Evolutionary conservation across 2,329 filamentous ascomycete species (phyloP), one percentile per base, ranked within the genome.

Genomic region (Nigrograna mackinnonii): DNA sequence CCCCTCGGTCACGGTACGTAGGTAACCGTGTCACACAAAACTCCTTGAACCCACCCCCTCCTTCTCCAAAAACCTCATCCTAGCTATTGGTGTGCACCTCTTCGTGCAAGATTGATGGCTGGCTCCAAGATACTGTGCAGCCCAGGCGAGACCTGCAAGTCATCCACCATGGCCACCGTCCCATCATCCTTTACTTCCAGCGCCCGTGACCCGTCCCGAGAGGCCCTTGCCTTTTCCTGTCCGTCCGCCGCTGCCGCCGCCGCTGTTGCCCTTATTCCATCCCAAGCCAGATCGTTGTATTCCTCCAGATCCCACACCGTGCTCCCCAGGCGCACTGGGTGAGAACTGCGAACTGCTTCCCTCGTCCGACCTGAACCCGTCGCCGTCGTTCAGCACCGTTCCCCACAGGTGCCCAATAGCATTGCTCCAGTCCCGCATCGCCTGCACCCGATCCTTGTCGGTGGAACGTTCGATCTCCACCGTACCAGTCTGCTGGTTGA

Each of bases 401-500:
- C 72, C 70, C 71, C 86, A 92, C 39, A 97, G 73, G 4, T 76
- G 76, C 5, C 79, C 77, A 46, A 96, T 81, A 3, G 89, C 84
- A 4, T 73, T 74, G 6, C 83, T 86, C 79, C 94, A 90, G 50
- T 84, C 79, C 50, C 83, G 75, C 61, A 97, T 79, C 22, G 90
- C 86, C 43, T 79, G 75, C 47, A 90, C 77, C 49, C 91, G 87
- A 62, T 88, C 86, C 34, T 80, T 79, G 69, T 96, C 90, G 34
- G 80, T 84, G 41, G 79, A 76, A 44, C 84, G 87, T 46, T 86
- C 83, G 47, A 96, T 89, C 69, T 91, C 84, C 17, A 99, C 84
- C 0, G 85, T 88, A 35, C 92, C 91, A 44, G 82, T 80, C 69
- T 91, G 84, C 72, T 97, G 89, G 70, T 99, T 88, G 61, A 99